Base-by-base conservation (phyloP, 495 filamentous ascomycete species). In the Lichenothelia convexa region DNA sequence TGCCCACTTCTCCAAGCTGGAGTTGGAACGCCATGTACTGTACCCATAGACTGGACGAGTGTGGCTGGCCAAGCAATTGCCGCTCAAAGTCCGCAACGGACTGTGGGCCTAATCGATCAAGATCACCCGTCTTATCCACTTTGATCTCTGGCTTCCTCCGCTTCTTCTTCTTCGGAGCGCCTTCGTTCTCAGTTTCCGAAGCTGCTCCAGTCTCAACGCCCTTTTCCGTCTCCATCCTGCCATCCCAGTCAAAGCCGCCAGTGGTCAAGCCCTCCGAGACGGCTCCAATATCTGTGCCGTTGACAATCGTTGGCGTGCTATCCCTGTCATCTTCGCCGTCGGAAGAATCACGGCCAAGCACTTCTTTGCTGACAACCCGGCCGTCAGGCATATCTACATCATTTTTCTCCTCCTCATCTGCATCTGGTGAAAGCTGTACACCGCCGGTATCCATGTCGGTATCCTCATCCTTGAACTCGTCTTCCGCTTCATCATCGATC, bases 1-100 rank as follows among this genome's bases (percentile, higher is more conserved):
- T 85, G 26, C 72, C 70, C 19, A 87, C 59, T 49, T 95, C 89
- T 55, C 79, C 80, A 35, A 92, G 64, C 53, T 93, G 77, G 49
- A 94, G 71, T 57, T 95, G 83, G 63, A 93, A 93, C 16, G 86
- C 85, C 78, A 95, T 92, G 60, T 94, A 97, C 43, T 78, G 68
- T 34, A 92, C 77, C 89, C 89, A 97, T 18, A 95, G 64, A 31
- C 75, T 58, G 1, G 89, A 91, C 5, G 77, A 80, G 51, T 95
- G 79, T 1, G 89, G 84, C 49, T 92, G 80, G 37, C 84, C 82
- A 23, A 95, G 71, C 27, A 95, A 70, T 34, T 93, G 74, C 35
- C 89, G 80, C 60, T 97, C 89, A 55, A 80, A 95, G 53, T 95
- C 89, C 35, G 76, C 75, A 13, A 78, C 69, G 1, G 81, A 84